Percentiles rank a stretch among this genome's conserved stretches.
phyloP scores from a whole-genome alignment of 257 asterid species.

The Buddleja alternifolia region DNA sequence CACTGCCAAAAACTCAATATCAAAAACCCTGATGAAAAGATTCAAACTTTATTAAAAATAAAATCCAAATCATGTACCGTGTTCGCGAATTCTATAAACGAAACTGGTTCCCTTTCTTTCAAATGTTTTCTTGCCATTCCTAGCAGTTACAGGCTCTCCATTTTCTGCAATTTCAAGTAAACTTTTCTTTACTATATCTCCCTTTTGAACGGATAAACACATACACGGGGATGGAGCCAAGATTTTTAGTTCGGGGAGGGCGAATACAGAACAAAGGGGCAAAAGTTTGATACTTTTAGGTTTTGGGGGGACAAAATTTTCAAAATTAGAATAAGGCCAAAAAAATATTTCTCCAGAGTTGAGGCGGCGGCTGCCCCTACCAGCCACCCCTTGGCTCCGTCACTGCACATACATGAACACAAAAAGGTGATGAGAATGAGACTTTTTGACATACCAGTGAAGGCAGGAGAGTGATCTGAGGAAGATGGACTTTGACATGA shows the following conservation, averaged over 20 bases:
- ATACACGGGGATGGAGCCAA: too few species aligned
- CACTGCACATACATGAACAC: not conserved
- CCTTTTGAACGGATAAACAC: not conserved
- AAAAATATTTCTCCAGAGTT: too few species aligned
- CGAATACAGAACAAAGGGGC: too few species aligned
- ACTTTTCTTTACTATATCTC: not conserved
- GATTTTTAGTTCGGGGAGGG: too few species aligned
- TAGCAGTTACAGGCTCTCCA: constrained; percentile 30
- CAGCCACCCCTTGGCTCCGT: too few species aligned
- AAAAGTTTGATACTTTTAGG: too few species aligned
- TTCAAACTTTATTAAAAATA: not conserved
- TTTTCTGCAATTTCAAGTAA: constrained; percentile 40
- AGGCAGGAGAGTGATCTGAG: constrained; percentile 40
- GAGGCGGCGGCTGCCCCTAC: too few species aligned
- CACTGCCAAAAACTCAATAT: constrained; percentile 34
- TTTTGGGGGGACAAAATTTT: too few species aligned
- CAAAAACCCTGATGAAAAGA: not conserved
- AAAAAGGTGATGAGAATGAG: not conserved
- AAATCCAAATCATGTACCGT: constrained; percentile 43
- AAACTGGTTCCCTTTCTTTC: constrained; percentile 54
- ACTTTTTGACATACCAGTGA: constrained; percentile 37
- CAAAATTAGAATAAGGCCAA: too few species aligned
- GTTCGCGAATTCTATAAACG: constrained; percentile 71
- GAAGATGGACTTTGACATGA: constrained; percentile 46
- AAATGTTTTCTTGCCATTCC: constrained; percentile 39